phyloP scores from a whole-genome alignment of 495 filamentous ascomycete genomes.

The Bombardia bombarda region DNA sequence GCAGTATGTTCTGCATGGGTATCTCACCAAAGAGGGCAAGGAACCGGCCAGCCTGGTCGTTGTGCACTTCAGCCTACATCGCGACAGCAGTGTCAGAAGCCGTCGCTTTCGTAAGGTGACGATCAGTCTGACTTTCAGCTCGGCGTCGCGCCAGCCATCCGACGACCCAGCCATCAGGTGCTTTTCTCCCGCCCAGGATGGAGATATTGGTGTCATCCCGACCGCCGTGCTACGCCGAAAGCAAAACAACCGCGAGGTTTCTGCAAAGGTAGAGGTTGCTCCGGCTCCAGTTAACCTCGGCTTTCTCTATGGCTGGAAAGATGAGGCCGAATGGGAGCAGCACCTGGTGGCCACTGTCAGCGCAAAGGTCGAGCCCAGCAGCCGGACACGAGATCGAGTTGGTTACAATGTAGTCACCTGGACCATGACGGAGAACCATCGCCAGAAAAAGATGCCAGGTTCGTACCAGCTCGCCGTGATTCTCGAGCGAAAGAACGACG shows the following conservation, averaged over 20 bases:
- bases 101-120: slow-evolving; percentile 2
- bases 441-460: neutral
- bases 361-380: neutral
- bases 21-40: neutral
- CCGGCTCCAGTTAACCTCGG: neutral
- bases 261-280: neutral
- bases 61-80: slow-evolving; percentile 2
- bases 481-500: slow-evolving; percentile 1
- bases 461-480: slow-evolving; percentile 3
- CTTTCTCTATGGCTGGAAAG: neutral
- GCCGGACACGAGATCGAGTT: neutral
- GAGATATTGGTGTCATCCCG: neutral
- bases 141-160: neutral
- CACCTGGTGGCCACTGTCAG: slow-evolving; percentile 1
- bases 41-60: neutral
- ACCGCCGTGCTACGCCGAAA: neutral
- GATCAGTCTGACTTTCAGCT: neutral
- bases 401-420: slow-evolving; percentile 1
- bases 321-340: neutral
- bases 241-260: neutral
- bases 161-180: slow-evolving; percentile 3
- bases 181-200: slow-evolving; percentile 2
- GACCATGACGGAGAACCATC: neutral
- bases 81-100: neutral
- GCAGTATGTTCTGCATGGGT: slow-evolving; percentile 1